phyloP scores from a whole-genome alignment of 129 eudicot genomes.

The Flaveria brownii region DNA sequence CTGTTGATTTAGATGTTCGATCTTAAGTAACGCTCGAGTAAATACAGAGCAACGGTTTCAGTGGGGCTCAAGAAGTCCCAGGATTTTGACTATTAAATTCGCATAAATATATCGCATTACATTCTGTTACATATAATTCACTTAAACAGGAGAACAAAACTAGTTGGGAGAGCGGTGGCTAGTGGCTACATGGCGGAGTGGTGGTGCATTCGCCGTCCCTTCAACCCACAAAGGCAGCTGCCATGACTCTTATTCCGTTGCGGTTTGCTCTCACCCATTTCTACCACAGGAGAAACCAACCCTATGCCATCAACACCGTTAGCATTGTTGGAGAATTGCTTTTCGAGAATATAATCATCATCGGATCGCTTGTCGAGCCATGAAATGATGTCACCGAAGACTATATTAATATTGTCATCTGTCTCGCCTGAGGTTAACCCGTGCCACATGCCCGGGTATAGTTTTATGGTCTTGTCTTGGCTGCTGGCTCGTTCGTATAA shows the following conservation, averaged over 20 bases:
- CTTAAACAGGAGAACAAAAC: conserved; percentile 14
- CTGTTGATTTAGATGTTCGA: not conserved
- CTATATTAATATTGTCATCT: conserved; percentile 67
- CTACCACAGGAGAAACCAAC: conserved; percentile 30
- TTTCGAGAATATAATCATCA: conserved; percentile 18
- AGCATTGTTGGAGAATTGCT: conserved; percentile 21
- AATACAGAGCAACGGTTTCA: not conserved
- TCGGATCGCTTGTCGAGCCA: conserved; percentile 79
- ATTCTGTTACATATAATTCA: conserved; percentile 1
- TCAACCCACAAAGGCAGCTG: conserved; percentile 71
- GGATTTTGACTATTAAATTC: conserved; percentile 1
- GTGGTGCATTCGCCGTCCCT: conserved; percentile 66
- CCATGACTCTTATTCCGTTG: conserved; percentile 28
- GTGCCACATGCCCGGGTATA: conserved; percentile 98
- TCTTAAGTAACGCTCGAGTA: not conserved
- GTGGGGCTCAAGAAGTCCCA: not conserved
- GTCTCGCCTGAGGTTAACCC: conserved; percentile 89
- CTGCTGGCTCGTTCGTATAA: conserved; percentile 75
- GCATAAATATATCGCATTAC: conserved; percentile 14
- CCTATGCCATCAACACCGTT: conserved; percentile 12
- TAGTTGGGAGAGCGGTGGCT: conserved; percentile 1
- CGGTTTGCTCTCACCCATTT: conserved; percentile 29
- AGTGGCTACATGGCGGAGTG: conserved; percentile 61
- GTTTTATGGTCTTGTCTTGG: conserved; percentile 75
- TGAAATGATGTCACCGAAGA: conserved; percentile 63